These are phyloP conservation scores for Didymella pinodella DNA, from an alignment of 2,329 filamentous ascomycete species.

Conservation along the genomic window DNA sequence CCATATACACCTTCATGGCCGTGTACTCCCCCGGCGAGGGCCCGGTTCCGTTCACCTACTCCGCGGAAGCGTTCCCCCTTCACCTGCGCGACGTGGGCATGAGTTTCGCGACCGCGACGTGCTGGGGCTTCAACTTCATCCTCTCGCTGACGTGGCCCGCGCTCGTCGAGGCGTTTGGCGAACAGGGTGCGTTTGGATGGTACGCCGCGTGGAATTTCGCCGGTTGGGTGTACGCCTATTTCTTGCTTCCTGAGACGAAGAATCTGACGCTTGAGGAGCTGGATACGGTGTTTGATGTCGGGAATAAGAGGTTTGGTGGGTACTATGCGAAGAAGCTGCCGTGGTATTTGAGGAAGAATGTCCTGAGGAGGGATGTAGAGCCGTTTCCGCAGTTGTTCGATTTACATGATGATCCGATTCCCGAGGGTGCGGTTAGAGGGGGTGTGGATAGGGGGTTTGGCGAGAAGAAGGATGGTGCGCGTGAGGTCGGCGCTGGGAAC, in stretches of 20 bases:
- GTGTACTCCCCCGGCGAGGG: constrained; percentile 49
- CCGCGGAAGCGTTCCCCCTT: constrained; percentile 56
- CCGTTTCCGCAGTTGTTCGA: constrained; percentile 39
- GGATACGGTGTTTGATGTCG: constrained; percentile 44
- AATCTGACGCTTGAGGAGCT: constrained; percentile 42
- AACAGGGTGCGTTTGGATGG: constrained; percentile 63
- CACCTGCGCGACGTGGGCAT: constrained; percentile 55
- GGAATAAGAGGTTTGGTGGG: constrained; percentile 32
- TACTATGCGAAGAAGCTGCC: constrained; percentile 44
- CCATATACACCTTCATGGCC: constrained; percentile 61
- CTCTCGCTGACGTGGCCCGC: constrained; percentile 63
- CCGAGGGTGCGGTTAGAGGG: constrained; percentile 10
- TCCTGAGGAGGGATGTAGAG: constrained; percentile 41
- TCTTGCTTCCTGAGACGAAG: constrained; percentile 44
- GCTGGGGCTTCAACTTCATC: constrained; percentile 66
- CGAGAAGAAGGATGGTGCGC: constrained; percentile 5
- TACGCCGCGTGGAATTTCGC: constrained; percentile 65
- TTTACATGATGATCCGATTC: constrained; percentile 27
- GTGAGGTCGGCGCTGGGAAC: neutral
- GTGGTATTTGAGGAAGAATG: constrained; percentile 49
- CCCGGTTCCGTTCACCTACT: constrained; percentile 48
- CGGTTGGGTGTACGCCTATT: constrained; percentile 55
- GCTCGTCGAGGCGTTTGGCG: constrained; percentile 57
- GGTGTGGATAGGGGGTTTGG: constrained; percentile 6
- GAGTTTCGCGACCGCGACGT: constrained; percentile 60